Evolutionary conservation across 164 flowering plant genomes (phyloP), one percentile per base, ranked within the genome.

Genomic region (Annona squamosa): DNA sequence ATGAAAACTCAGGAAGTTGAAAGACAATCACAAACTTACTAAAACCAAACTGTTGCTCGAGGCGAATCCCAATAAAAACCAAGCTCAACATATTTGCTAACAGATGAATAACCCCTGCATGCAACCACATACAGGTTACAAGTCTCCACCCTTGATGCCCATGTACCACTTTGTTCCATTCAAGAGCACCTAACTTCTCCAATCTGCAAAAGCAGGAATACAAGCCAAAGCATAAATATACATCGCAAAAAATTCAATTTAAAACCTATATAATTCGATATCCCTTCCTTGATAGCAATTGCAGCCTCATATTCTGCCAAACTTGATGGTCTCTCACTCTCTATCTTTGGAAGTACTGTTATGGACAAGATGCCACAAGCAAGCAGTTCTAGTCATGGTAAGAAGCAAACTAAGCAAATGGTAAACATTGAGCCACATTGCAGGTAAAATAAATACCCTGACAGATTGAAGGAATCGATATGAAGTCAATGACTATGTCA

Each of bases 1-100:
- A 1, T n/a, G 13, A 68, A 68, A 68, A 68, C 56, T 18, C 46
- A 46, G 13, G 17, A 17, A 19, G 19, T 37, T 3, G 5, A 48
- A 72, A 18, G 17, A 63, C 3, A 61, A 43, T 19, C n/a, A 18
- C 69, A 12, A 45, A 71, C 87, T 72, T 87, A 93, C 98, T 86
- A 74, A 93, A 93, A 0, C 98, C 97, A 79, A 90, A 93, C 71
- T 91, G 92, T 70, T 90, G 97, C 59, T 93, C 98, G 12, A 93
- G 90, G 73, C 95, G 95, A 67, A 90, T 87, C 9, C 98, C 98
- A 72, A 91, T 85, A 73, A 90, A 82, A 68, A 88, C 78, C 42
- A 93, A 80, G 76, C 94, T 84, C 69, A 93, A 73, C 98, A 93
- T 93, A 77, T 90, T 91, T 4, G 82, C 90, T 46, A 88, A 76